These are phyloP conservation scores for Podosphaera aphanis DNA, from an alignment of 2,329 filamentous ascomycete genomes.

Conservation along the genomic window DNA sequence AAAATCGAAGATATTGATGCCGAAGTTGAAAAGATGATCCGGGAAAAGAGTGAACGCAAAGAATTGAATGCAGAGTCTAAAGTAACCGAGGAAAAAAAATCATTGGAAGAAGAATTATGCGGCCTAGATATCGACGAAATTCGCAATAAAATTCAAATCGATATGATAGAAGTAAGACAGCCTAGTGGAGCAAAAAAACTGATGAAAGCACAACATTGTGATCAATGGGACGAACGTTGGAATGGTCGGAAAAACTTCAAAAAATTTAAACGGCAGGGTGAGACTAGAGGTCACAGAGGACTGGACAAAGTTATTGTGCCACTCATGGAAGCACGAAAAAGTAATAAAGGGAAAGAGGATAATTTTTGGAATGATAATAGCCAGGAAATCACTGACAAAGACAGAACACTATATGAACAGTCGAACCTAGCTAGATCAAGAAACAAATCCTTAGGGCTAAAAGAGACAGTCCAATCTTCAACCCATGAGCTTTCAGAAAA, in stretches of 20 bases:
- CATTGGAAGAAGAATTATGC: constrained; percentile 31
- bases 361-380: constrained; percentile 27
- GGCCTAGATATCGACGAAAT: constrained; percentile 50
- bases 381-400: constrained; percentile 15
- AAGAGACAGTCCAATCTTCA: not conserved
- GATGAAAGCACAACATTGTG: constrained; percentile 15
- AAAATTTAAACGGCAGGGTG: constrained; percentile 43
- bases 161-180: constrained; percentile 44
- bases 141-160: constrained; percentile 49
- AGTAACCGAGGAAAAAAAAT: constrained; percentile 28
- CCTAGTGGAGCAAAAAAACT: constrained; percentile 7
- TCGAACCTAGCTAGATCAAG: not conserved
- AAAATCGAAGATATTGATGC: not conserved
- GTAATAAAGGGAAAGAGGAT: constrained; percentile 33
- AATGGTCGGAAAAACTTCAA: constrained; percentile 95
- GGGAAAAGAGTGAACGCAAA: constrained; percentile 19
- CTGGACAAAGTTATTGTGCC: constrained; percentile 26
- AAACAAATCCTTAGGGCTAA: not conserved
- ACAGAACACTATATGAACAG: constrained; percentile 1
- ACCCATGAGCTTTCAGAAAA: not conserved
- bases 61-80: constrained; percentile 40
- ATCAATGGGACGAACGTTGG: constrained; percentile 71
- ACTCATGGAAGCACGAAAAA: constrained; percentile 35
- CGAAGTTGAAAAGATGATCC: not conserved
- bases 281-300: constrained; percentile 5